These are phyloP conservation scores for Escallonia rubra DNA, from an alignment of 129 eudicot genomes.

Conservation along the genomic window DNA sequence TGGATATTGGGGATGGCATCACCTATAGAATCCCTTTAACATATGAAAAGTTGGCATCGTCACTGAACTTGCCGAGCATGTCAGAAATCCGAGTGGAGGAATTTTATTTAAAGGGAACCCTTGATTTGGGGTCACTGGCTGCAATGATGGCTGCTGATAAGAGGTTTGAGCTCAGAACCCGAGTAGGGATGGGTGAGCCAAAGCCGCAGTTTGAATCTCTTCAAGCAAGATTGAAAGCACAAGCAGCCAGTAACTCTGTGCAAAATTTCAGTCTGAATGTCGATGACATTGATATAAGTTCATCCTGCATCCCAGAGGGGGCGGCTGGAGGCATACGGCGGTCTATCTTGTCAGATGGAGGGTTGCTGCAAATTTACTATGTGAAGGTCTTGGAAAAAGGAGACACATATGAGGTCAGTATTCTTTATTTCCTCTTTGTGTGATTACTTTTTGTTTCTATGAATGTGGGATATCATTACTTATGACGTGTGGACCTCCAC, in stretches of 20 bases:
- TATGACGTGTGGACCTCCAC: constrained; percentile 16
- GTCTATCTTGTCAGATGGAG: constrained; percentile 85
- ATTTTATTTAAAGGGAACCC: constrained; percentile 76
- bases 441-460: background rate
- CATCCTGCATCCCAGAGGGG: constrained; percentile 81
- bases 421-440: background rate
- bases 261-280: constrained; percentile 75
- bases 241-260: constrained; percentile 26
- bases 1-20: constrained; percentile 86
- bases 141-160: constrained; percentile 86
- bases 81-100: constrained; percentile 80
- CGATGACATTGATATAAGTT: constrained; percentile 56
- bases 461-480: background rate
- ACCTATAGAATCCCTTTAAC: constrained; percentile 80
- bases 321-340: constrained; percentile 87
- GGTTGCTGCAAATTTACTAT: constrained; percentile 71
- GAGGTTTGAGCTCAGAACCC: constrained; percentile 43
- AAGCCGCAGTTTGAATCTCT: constrained; percentile 78
- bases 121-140: constrained; percentile 91
- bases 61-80: constrained; percentile 66
- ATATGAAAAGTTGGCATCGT: constrained; percentile 63
- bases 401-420: constrained; percentile 83
- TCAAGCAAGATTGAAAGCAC: constrained; percentile 67
- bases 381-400: constrained; percentile 99
- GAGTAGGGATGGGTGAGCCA: constrained; percentile 68